Conservation (phyloP, 116 monocot species). For the Dioscorea cayenensis region DNA sequence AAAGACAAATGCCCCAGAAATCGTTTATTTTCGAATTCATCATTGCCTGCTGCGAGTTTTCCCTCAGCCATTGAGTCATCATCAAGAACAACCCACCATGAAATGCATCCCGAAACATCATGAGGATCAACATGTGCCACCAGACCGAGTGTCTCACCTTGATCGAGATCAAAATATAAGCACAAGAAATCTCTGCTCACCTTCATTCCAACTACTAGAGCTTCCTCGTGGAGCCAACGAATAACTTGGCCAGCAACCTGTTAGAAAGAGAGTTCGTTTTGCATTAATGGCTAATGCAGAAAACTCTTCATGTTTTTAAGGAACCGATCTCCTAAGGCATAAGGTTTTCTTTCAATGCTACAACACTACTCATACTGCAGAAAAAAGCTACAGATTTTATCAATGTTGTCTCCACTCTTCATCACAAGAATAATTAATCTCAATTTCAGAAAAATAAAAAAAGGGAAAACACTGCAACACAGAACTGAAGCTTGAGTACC, state of each 20-base stretch:
- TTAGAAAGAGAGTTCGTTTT: neutral
- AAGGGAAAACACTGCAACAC: neutral
- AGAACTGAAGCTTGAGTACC: constrained; percentile 30
- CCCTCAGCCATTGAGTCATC: constrained; percentile 28
- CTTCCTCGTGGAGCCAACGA: constrained; percentile 89
- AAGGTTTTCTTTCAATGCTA: too few species aligned
- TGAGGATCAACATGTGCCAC: constrained; percentile 65
- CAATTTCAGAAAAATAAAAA: neutral
- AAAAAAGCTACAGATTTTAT: too few species aligned
- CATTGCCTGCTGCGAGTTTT: constrained; percentile 16
- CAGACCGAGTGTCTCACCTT: constrained; percentile 59
- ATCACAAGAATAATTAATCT: neutral
- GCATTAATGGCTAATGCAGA: too few species aligned
- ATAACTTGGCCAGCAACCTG: constrained; percentile 88
- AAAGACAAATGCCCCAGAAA: constrained; percentile 71
- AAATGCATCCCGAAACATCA: constrained; percentile 55
- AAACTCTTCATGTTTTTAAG: too few species aligned
- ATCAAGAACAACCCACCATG: constrained; percentile 75
- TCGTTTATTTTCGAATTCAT: constrained; percentile 23
- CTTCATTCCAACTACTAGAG: constrained; percentile 63
- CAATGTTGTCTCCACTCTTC: too few species aligned
- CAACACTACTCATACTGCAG: too few species aligned
- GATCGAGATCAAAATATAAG: constrained; percentile 61
- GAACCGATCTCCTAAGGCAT: too few species aligned
- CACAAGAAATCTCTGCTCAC: constrained; percentile 61